Conservation (phyloP, 257 asterid species). For the Solanum medicagineum region DNA sequence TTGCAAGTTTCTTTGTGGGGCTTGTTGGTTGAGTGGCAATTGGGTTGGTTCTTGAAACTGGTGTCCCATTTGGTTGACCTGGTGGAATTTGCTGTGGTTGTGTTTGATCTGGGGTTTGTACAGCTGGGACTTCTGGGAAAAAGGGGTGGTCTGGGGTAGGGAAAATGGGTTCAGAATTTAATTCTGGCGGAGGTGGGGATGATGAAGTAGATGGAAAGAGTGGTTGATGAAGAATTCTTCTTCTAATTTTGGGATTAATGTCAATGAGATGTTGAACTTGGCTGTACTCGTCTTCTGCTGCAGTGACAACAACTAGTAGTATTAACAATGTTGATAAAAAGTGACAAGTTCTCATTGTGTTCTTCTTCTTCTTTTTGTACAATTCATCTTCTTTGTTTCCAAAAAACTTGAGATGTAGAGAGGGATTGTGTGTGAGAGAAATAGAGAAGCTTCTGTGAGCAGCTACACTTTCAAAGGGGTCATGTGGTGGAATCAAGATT, state of each 20-base stretch:
- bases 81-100: constrained; percentile 8
- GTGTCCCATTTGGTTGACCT: background rate
- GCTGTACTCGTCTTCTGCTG: background rate
- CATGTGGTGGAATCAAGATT: background rate
- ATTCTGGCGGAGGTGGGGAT: background rate
- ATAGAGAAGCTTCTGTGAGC: background rate
- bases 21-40: constrained; percentile 8
- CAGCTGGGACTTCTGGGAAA: constrained; percentile 79
- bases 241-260: background rate
- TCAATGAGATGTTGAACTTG: constrained; percentile 11
- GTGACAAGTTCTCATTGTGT: constrained; percentile 11
- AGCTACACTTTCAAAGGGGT: background rate
- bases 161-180: constrained; percentile 22
- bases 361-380: background rate
- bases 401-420: background rate
- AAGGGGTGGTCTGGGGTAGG: constrained; percentile 76
- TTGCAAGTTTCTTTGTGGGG: constrained; percentile 42
- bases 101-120: constrained; percentile 26
- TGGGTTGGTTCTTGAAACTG: background rate
- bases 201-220: constrained; percentile 40
- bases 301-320: background rate
- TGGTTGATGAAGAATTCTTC: constrained; percentile 91
- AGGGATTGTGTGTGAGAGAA: background rate
- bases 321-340: constrained; percentile 12
- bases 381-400: background rate